Evolutionary conservation across 345 rosid genomes (phyloP).

Genomic region (Adansonia digitata): DNA sequence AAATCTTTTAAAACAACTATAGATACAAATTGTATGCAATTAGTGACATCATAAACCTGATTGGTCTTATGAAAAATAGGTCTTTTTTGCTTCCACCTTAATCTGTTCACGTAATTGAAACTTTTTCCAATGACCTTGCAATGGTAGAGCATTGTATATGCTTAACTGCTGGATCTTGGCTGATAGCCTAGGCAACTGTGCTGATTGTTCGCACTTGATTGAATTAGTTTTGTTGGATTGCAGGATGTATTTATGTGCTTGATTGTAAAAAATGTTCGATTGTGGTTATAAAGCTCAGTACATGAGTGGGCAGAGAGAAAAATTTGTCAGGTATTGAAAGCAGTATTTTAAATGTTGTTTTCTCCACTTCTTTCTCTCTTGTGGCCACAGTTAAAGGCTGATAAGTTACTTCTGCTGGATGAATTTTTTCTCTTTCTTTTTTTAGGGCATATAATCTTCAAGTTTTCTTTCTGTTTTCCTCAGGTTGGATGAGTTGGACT

Average conservation of each 20-base stretch:
- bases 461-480: slow-evolving; percentile 13
- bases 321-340: slow-evolving; percentile 71
- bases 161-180: background rate
- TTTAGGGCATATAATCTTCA: background rate
- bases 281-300: slow-evolving; percentile 55
- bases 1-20: background rate
- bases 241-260: slow-evolving; percentile 45
- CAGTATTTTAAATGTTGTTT: background rate
- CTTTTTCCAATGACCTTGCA: background rate
- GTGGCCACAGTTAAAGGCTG: background rate
- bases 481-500: slow-evolving; percentile 95
- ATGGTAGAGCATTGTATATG: background rate
- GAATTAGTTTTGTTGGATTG: slow-evolving; percentile 8
- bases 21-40: background rate
- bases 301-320: slow-evolving; percentile 65
- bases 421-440: background rate
- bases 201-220: background rate
- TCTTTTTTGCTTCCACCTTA: background rate
- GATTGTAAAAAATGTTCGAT: slow-evolving; percentile 55
- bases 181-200: no score
- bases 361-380: background rate
- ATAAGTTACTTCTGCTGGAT: background rate
- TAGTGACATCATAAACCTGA: background rate
- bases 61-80: background rate
- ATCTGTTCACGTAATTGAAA: background rate